phyloP scores from a whole-genome alignment of 257 asterid species.

The Pogostemon cablin region DNA sequence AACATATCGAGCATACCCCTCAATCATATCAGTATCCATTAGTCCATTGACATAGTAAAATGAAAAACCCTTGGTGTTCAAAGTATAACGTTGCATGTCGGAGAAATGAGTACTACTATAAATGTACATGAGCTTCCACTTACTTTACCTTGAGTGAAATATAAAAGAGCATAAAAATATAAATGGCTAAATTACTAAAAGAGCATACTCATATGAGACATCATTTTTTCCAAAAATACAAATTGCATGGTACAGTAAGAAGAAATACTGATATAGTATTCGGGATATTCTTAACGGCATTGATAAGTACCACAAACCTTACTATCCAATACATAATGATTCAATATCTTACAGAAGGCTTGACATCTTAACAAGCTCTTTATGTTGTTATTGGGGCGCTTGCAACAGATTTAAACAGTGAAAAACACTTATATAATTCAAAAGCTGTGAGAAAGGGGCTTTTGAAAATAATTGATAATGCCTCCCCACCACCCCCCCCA shows the following conservation, averaged over 20 bases:
- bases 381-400: too few species aligned
- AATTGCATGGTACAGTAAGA: slow-evolving; percentile 22
- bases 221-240: slow-evolving; percentile 20
- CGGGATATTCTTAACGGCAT: background rate
- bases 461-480: too few species aligned
- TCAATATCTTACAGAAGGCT: slow-evolving; percentile 1
- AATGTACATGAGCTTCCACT: slow-evolving; percentile 17
- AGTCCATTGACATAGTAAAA: slow-evolving; percentile 19
- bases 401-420: too few species aligned
- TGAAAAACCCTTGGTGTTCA: background rate
- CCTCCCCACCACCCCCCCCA: too few species aligned
- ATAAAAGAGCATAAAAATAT: slow-evolving; percentile 4
- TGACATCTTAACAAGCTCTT: slow-evolving; percentile 20
- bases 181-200: slow-evolving; percentile 12
- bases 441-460: too few species aligned
- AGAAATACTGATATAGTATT: background rate
- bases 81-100: background rate
- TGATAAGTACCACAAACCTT: slow-evolving; percentile 10
- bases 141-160: background rate
- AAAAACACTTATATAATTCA: too few species aligned
- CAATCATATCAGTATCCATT: slow-evolving; percentile 12
- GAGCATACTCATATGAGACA: background rate
- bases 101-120: slow-evolving; percentile 1
- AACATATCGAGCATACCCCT: slow-evolving; percentile 18
- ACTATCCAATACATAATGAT: slow-evolving; percentile 10